These are phyloP conservation scores for Apiotrichum mycotoxinovorans DNA, from an alignment of 1,284 basidiomycete genomes.

Conservation along the genomic window DNA sequence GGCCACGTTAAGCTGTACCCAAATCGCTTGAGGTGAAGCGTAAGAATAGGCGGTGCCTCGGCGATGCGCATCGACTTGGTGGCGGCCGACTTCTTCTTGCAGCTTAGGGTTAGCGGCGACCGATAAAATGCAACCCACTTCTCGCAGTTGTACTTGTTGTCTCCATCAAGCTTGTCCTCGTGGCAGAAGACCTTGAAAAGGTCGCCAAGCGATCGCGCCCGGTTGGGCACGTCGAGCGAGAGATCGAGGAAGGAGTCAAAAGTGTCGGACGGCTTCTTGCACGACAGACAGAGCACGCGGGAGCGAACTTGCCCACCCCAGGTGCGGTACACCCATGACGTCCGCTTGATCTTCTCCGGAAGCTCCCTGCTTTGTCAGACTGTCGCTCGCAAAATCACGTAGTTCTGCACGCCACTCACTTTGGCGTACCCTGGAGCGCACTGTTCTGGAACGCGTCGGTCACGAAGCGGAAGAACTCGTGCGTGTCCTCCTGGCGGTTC, in stretches of 20 bases:
- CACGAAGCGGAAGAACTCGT: slow-evolving; percentile 94
- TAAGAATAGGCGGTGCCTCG: slow-evolving; percentile 83
- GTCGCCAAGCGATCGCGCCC: slow-evolving; percentile 61
- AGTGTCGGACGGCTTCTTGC: slow-evolving; percentile 87
- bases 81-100: slow-evolving; percentile 45
- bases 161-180: slow-evolving; percentile 77
- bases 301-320: slow-evolving; percentile 92
- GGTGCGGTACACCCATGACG: slow-evolving; percentile 88
- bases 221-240: slow-evolving; percentile 71
- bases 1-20: slow-evolving; percentile 35
- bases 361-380: slow-evolving; percentile 60
- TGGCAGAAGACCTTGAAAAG: slow-evolving; percentile 80
- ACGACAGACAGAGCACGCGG: slow-evolving; percentile 82
- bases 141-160: slow-evolving; percentile 98
- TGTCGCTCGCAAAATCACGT: no score
- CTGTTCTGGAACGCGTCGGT: slow-evolving; percentile 87
- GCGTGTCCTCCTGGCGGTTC: slow-evolving; percentile 95
- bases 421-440: slow-evolving; percentile 67
- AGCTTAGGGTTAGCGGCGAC: slow-evolving; percentile 21
- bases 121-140: slow-evolving; percentile 60
- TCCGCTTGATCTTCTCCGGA: slow-evolving; percentile 74
- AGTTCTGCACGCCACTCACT: slow-evolving; percentile 52
- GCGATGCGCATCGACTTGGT: slow-evolving; percentile 61
- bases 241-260: slow-evolving; percentile 94
- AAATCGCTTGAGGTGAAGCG: slow-evolving; percentile 96